A percentile compares a stretch with the other conserved stretches of the same genome.
Conservation (phyloP, 2,329 filamentous ascomycete genomes). For the Knufia petricola region DNA sequence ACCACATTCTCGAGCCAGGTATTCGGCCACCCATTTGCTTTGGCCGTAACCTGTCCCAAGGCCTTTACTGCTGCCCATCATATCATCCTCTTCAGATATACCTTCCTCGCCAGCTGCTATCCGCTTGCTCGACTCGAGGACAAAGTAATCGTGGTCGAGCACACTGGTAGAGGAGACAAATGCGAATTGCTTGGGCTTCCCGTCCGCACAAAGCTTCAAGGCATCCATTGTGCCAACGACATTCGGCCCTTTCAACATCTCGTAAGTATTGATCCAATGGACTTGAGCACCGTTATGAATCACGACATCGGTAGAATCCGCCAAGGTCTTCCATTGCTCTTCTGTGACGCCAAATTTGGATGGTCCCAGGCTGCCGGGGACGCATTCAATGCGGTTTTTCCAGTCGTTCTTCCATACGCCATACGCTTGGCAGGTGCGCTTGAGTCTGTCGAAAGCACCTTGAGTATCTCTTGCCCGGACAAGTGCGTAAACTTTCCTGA, state of each 20-base stretch:
- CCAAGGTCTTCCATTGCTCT: conserved; percentile 54
- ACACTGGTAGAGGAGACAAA: conserved; percentile 78
- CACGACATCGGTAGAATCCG: conserved; percentile 58
- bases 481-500: conserved; percentile 58
- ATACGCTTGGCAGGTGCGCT: conserved; percentile 61
- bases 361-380: conserved; percentile 65
- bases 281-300: conserved; percentile 73
- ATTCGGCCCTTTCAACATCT: conserved; percentile 61
- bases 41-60: conserved; percentile 86
- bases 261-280: conserved; percentile 75
- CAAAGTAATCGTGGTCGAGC: conserved; percentile 73
- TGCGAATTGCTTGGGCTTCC: conserved; percentile 67
- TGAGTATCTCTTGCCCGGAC: conserved; percentile 59
- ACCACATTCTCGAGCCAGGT: conserved; percentile 68
- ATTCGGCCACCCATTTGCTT: conserved; percentile 72
- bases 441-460: conserved; percentile 55
- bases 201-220: conserved; percentile 63
- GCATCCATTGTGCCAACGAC: conserved; percentile 72
- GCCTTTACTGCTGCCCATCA: conserved; percentile 64
- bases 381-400: conserved; percentile 53
- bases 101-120: conserved; percentile 52
- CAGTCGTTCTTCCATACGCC: conserved; percentile 67
- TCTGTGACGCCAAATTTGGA: conserved; percentile 63
- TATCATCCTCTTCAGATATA: conserved; percentile 66
- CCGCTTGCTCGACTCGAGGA: conserved; percentile 58